Base-by-base conservation (phyloP, 257 asterid genomes). In the Jaltomata sinuosa region DNA sequence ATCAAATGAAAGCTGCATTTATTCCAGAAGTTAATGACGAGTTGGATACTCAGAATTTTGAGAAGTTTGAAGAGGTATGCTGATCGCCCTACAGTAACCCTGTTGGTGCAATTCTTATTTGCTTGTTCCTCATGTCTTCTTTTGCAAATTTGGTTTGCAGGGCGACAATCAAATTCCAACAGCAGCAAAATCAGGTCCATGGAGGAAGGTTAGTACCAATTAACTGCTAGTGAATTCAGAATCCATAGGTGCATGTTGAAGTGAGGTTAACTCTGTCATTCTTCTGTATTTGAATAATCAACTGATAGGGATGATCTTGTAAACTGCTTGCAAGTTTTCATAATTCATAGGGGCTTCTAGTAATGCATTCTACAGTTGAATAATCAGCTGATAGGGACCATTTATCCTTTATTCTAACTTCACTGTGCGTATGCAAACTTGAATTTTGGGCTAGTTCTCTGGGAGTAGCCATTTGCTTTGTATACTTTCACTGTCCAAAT, bases 21-120 rank as follows among this genome's bases (percentile, higher is more conserved):
- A 93, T 92, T 88, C 98, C 99, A 25, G 97, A 92, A 92, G 98
- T 94, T 85, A 96, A 93, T 57, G 98, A 90, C 87, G 99, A 94
- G 88, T 83, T 96, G 89, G 99, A 96, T 88, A 96, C 99, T 62
- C 99, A 94, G 87, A 96, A 96, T 89, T 96, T 96, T 85, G 99
- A 96, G 90, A 96, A 96, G 91, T 96, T 96, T 84, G 99, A 96
- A 80, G 98, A 96, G 98, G 98, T 96, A 47, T 16, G 55, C 15
- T 11, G 47, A 29, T 50, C 54, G 1, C 81, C 27, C 38, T 64
- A 22, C 61, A 55, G 71, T 84, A 83, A 47, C 22, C 52, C 87
- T 84, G 21, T 82, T 81, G 82, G 53, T 36, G 31, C 54, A 45
- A 50, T 64, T 54, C 40, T 80, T 68, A n/a, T 83, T 53, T 59